These are phyloP conservation scores for Arthrobotrys entomopaga DNA, from an alignment of 2,329 filamentous ascomycete genomes.

Conservation along the genomic window DNA sequence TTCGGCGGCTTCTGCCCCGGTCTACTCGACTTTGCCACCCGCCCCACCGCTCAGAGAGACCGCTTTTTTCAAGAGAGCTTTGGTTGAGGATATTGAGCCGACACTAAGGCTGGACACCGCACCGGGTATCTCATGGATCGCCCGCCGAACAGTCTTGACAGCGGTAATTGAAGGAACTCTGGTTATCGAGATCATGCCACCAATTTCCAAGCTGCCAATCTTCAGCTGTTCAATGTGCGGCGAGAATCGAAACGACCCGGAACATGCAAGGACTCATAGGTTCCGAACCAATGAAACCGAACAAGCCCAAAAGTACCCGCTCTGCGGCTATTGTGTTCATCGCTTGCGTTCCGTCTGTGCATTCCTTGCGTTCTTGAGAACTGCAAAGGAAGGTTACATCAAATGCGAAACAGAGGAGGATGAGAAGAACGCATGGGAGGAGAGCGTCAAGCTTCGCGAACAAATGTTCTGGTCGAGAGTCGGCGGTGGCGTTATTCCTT, in stretches of 20 bases:
- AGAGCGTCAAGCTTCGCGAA: slow-evolving; percentile 86
- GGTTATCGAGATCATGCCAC: slow-evolving; percentile 86
- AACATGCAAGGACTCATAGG: slow-evolving; percentile 81
- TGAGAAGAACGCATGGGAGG: slow-evolving; percentile 91
- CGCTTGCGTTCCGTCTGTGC: slow-evolving; percentile 89
- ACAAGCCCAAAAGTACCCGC: slow-evolving; percentile 84
- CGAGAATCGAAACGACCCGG: slow-evolving; percentile 76
- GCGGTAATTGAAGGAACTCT: slow-evolving; percentile 86
- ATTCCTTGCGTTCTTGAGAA: slow-evolving; percentile 87
- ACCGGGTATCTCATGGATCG: slow-evolving; percentile 92
- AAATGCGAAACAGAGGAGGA: slow-evolving; percentile 83
- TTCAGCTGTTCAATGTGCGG: slow-evolving; percentile 87
- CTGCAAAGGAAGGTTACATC: slow-evolving; percentile 93
- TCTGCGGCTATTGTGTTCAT: slow-evolving; percentile 87
- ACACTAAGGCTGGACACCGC: slow-evolving; percentile 88
- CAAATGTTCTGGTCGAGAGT: slow-evolving; percentile 97
- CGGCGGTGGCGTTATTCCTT: slow-evolving; percentile 87
- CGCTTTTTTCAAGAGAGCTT: slow-evolving; percentile 89
- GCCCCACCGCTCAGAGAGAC: slow-evolving; percentile 80
- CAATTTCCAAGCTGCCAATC: slow-evolving; percentile 65
- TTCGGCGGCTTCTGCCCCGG: slow-evolving; percentile 65
- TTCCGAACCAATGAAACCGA: slow-evolving; percentile 90
- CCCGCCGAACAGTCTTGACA: slow-evolving; percentile 82
- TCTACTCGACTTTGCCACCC: slow-evolving; percentile 62
- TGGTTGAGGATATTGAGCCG: slow-evolving; percentile 92